Percentiles rank a stretch among this genome's conserved stretches.
phyloP scores from a whole-genome alignment of 2,329 filamentous ascomycete genomes.

The Penicillium aurantiogriseum region DNA sequence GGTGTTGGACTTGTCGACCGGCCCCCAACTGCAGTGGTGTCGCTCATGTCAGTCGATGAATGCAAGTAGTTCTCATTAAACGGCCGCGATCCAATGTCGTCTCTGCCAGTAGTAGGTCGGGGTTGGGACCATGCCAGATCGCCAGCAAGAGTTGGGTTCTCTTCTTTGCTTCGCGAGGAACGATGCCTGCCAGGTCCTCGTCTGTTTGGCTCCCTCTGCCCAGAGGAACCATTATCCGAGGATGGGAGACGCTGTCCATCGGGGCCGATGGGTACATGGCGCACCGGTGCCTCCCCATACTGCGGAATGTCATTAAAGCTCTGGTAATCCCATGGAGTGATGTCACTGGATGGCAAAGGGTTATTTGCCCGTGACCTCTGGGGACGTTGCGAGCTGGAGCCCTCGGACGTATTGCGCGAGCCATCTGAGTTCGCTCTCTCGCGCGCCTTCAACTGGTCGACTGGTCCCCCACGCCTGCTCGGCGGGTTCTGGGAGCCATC shows the following conservation, averaged over 20 bases:
- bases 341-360: slow-evolving; percentile 84
- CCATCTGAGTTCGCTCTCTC: slow-evolving; percentile 82
- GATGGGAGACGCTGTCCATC: slow-evolving; percentile 66
- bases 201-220: slow-evolving; percentile 54
- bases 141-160: slow-evolving; percentile 43
- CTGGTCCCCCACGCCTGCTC: slow-evolving; percentile 30
- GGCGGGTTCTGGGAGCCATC: slow-evolving; percentile 54
- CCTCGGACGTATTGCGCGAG: slow-evolving; percentile 52
- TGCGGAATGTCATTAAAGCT: slow-evolving; percentile 75
- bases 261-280: slow-evolving; percentile 65
- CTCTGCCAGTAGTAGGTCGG: slow-evolving; percentile 71
- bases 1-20: slow-evolving; percentile 81
- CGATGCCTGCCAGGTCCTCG: slow-evolving; percentile 49
- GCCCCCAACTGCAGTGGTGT: slow-evolving; percentile 50
- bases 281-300: slow-evolving; percentile 75
- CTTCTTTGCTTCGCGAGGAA: slow-evolving; percentile 58
- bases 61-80: slow-evolving; percentile 50
- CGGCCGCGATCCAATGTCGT: slow-evolving; percentile 59
- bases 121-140: slow-evolving; percentile 53
- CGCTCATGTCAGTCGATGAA: slow-evolving; percentile 51
- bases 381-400: slow-evolving; percentile 66
- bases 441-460: slow-evolving; percentile 59
- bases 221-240: slow-evolving; percentile 42
- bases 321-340: slow-evolving; percentile 97
- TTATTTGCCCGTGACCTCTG: slow-evolving; percentile 69